These are phyloP conservation scores for Annulohypoxylon maeteangense DNA, from an alignment of 495 filamentous ascomycete species.

Conservation along the genomic window DNA sequence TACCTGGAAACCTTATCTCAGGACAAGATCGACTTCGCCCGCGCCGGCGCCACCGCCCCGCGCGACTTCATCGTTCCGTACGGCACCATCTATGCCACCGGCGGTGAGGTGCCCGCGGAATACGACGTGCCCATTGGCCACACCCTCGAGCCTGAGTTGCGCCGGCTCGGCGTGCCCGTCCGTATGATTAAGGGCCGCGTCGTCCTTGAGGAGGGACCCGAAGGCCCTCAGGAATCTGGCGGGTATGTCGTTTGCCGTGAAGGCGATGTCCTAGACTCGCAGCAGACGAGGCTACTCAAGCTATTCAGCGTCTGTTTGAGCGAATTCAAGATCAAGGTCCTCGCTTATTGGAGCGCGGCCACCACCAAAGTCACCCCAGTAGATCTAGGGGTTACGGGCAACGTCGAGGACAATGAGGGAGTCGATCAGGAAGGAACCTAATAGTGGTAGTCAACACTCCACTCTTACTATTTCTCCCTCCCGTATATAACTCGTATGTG, in stretches of 20 bases:
- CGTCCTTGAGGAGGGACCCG: slow-evolving; percentile 68
- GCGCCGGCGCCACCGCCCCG: slow-evolving; percentile 80
- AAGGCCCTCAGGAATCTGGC: slow-evolving; percentile 45
- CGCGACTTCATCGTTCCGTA: slow-evolving; percentile 80
- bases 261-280: slow-evolving; percentile 82
- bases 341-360: slow-evolving; percentile 76
- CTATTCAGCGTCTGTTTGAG: slow-evolving; percentile 88
- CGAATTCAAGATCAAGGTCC: slow-evolving; percentile 83
- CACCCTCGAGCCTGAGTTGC: slow-evolving; percentile 85
- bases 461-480: not conserved
- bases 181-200: slow-evolving; percentile 89
- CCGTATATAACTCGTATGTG: slow-evolving; percentile 36
- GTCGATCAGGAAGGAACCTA: slow-evolving; percentile 11
- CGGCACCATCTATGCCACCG: slow-evolving; percentile 79
- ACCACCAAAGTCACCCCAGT: slow-evolving; percentile 69
- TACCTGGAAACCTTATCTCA: slow-evolving; percentile 76
- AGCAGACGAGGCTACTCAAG: slow-evolving; percentile 93
- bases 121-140: slow-evolving; percentile 89
- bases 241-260: slow-evolving; percentile 80
- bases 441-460: not conserved
- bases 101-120: slow-evolving; percentile 77
- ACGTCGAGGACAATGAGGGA: slow-evolving; percentile 42
- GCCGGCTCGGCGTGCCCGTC: slow-evolving; percentile 88
- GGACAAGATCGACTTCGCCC: slow-evolving; percentile 77
- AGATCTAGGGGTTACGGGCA: slow-evolving; percentile 40